Percentiles rank a stretch among this genome's conserved stretches.
These are phyloP conservation scores for Plasmodium blacklocki DNA, from an alignment of 169 alveolate genomes.

Conservation along the genomic window DNA sequence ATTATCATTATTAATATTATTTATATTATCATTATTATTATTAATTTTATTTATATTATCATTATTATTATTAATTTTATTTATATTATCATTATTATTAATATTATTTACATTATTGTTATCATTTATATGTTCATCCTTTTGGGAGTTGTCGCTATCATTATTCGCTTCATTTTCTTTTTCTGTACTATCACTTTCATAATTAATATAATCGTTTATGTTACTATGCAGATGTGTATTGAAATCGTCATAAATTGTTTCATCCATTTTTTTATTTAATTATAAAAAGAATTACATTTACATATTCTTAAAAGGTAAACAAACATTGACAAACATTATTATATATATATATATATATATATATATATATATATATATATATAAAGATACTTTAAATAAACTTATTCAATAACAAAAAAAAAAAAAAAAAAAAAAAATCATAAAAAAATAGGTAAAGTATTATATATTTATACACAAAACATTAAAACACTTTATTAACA, in stretches of 20 bases:
- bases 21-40: background rate
- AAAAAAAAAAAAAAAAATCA: no score
- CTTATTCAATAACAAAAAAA: no score
- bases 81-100: background rate
- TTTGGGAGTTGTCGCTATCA: conserved; percentile 1
- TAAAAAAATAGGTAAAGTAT: no score
- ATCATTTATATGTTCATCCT: background rate
- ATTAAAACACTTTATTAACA: no score
- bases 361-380: no score
- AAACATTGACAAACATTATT: no score
- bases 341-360: no score
- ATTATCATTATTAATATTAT: background rate
- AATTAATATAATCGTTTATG: background rate
- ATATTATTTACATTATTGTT: background rate
- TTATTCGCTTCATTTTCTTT: background rate
- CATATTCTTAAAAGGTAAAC: no score
- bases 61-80: background rate
- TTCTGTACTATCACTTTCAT: background rate
- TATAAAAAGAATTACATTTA: no score
- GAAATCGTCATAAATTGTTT: conserved; percentile 17
- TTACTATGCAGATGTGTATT: conserved; percentile 25
- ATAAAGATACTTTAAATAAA: no score
- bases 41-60: background rate
- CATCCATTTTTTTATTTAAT: conserved; percentile 2
- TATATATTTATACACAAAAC: no score